Evolutionary conservation across 805 yeast species (phyloP).

Genomic region (Isabelozyma pseudorhagii): DNA sequence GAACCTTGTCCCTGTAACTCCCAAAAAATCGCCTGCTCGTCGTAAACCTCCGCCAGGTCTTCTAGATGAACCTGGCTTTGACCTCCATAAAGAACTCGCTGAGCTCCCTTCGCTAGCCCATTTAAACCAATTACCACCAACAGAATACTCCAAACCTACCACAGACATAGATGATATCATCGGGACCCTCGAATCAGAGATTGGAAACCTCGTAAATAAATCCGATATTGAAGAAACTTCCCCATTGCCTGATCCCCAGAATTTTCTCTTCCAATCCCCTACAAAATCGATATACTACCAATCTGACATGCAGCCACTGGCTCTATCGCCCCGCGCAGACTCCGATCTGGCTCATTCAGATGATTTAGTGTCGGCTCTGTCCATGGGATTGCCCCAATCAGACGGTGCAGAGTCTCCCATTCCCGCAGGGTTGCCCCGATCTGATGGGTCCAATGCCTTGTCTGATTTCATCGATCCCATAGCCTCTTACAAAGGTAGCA

Average conservation of each 20-base stretch:
- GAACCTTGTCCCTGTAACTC: background rate
- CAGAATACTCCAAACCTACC: background rate
- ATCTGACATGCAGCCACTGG: background rate
- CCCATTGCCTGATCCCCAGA: slow-evolving; percentile 1
- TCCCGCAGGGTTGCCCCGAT: background rate
- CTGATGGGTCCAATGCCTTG: background rate
- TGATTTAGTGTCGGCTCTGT: too few species aligned
- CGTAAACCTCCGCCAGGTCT: slow-evolving; percentile 7
- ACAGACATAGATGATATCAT: slow-evolving; percentile 17
- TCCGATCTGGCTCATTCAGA: background rate
- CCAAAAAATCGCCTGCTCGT: slow-evolving; percentile 1
- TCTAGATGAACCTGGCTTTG: background rate
- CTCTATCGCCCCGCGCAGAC: background rate
- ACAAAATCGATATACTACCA: background rate
- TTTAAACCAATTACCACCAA: background rate
- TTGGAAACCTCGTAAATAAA: slow-evolving; percentile 12
- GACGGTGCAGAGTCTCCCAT: background rate
- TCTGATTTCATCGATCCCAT: background rate
- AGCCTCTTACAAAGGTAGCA: background rate
- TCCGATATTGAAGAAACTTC: background rate
- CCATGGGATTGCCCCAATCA: too few species aligned
- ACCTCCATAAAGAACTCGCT: background rate
- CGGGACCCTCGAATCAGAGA: slow-evolving; percentile 19
- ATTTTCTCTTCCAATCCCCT: slow-evolving; percentile 1
- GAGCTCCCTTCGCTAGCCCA: background rate